These are phyloP conservation scores for Sugiyamaella novakii DNA, from an alignment of 1,139 yeast species.

Conservation along the genomic window DNA sequence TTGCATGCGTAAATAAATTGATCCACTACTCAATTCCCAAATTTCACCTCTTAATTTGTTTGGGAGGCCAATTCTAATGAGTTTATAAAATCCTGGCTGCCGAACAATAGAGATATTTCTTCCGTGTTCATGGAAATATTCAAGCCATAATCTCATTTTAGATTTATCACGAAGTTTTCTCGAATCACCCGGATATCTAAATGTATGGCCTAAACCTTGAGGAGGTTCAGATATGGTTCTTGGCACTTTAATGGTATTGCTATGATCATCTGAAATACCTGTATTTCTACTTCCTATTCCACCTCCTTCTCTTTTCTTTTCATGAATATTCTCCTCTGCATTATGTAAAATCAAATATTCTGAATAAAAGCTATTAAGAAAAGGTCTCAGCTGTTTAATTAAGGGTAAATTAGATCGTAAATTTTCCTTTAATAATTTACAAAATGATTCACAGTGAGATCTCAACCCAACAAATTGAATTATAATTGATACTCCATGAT, in stretches of 20 bases:
- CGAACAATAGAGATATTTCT: constrained; percentile 74
- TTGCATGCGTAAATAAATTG: constrained; percentile 71
- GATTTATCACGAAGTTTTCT: constrained; percentile 75
- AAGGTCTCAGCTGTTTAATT: constrained; percentile 63
- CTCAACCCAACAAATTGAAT: constrained; percentile 78
- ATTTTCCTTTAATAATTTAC: constrained; percentile 62
- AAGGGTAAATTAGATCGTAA: constrained; percentile 65
- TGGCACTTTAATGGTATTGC: constrained; percentile 47
- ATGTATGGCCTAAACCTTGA: constrained; percentile 73
- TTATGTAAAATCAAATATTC: constrained; percentile 65
- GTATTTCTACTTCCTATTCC: too few relatives aligned
- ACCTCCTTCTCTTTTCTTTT: constrained; percentile 31
- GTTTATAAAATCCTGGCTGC: constrained; percentile 76
- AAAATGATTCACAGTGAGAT: constrained; percentile 79
- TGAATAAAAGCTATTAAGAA: constrained; percentile 75
- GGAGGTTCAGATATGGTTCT: constrained; percentile 43
- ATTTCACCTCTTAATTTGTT: constrained; percentile 90
- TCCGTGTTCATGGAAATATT: constrained; percentile 80
- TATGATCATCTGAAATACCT: constrained; percentile 12
- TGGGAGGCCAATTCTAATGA: constrained; percentile 88
- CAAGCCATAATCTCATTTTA: constrained; percentile 92
- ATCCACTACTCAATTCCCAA: constrained; percentile 93
- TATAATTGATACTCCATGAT: constrained; percentile 63
- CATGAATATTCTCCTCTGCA: constrained; percentile 6
- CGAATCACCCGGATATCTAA: constrained; percentile 89